Conservation (phyloP, 176 grass and related monocot genomes). For the Aegilops umbellulata region DNA sequence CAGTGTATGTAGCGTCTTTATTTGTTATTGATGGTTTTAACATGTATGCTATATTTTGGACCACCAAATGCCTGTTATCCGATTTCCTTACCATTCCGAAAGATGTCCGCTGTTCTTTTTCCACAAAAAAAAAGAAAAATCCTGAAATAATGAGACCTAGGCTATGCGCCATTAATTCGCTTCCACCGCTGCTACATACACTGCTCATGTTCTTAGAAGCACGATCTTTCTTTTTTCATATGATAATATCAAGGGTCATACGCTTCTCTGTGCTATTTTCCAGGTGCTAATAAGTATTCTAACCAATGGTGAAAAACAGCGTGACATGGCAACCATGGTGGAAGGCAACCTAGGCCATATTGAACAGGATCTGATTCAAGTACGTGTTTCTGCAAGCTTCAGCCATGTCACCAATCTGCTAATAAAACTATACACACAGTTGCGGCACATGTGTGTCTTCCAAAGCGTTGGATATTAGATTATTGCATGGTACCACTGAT, state of each 20-base stretch:
- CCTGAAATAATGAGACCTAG: not conserved
- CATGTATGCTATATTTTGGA: not conserved
- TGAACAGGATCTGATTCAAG: constrained; percentile 61
- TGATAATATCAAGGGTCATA: constrained; percentile 15
- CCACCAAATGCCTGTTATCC: not conserved
- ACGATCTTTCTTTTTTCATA: not conserved
- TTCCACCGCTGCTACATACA: not conserved
- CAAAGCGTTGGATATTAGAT: not conserved
- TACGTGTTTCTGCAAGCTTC: constrained; percentile 27
- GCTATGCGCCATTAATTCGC: not conserved
- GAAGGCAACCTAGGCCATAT: constrained; percentile 46
- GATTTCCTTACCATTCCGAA: not conserved
- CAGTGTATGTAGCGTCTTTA: not conserved
- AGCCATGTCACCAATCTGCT: not conserved
- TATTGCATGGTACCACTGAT: not conserved
- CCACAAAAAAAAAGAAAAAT: not conserved
- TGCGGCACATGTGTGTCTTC: not conserved
- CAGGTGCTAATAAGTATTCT: constrained; percentile 64
- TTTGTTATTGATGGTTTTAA: not conserved
- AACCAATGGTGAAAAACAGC: constrained; percentile 61
- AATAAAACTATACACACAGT: not conserved
- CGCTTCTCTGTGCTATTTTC: constrained; percentile 13
- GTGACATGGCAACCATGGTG: constrained; percentile 42
- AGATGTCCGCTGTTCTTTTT: not conserved
- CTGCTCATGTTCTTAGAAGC: not conserved